These are phyloP conservation scores for Coemansia reversa DNA, from an alignment of 192 early-diverging fungal genomes.

Conservation along the genomic window DNA sequence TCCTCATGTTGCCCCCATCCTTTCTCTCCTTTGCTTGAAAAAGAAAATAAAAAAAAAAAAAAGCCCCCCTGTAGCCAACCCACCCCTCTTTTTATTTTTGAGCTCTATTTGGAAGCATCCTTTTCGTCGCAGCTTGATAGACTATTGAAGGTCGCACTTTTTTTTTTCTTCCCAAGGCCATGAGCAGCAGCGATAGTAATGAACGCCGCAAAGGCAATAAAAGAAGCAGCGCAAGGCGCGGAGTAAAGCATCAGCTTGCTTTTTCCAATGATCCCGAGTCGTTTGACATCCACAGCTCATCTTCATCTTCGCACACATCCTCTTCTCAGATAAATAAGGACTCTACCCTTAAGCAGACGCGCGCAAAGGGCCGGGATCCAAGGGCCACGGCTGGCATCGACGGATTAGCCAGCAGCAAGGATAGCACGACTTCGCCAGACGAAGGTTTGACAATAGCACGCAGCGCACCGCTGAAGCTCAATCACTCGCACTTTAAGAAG, in stretches of 20 bases:
- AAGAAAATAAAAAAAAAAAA: background rate
- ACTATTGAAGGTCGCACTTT: background rate
- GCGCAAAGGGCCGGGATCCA: background rate
- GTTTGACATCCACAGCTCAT: constrained; percentile 39
- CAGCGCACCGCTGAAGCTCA: constrained; percentile 43
- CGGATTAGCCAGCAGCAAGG: background rate
- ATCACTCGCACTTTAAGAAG: constrained; percentile 11
- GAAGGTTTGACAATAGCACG: constrained; percentile 45
- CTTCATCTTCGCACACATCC: constrained; percentile 13
- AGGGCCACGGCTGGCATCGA: background rate
- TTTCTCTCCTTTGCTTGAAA: background rate
- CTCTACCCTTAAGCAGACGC: background rate
- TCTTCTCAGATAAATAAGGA: background rate
- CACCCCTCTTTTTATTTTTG: constrained; percentile 5
- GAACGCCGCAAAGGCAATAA: constrained; percentile 27
- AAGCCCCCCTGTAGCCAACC: background rate
- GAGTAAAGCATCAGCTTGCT: constrained; percentile 17
- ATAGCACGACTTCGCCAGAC: constrained; percentile 21
- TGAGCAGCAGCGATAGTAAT: constrained; percentile 15
- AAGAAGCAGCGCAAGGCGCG: constrained; percentile 27
- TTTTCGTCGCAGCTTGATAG: background rate
- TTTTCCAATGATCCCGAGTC: constrained; percentile 43
- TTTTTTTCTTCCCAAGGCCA: background rate
- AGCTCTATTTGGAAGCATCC: background rate
- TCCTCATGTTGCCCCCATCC: background rate